Evolutionary conservation across 2,329 filamentous ascomycete genomes (phyloP).

Genomic region (Coniochaeta prunicola): DNA sequence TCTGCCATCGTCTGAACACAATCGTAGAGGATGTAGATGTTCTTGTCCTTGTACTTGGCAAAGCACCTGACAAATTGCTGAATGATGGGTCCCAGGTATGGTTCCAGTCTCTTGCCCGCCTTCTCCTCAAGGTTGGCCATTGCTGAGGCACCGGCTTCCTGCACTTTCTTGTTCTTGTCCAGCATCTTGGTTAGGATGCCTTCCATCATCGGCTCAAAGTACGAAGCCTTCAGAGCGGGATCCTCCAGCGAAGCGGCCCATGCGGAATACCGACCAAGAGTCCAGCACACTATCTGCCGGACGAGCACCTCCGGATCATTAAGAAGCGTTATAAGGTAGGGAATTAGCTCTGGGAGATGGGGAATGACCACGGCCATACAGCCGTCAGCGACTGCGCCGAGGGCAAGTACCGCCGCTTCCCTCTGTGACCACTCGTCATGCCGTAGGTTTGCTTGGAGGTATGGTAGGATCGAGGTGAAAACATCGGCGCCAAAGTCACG

Average conservation of each 20-base stretch:
- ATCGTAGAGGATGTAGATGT: conserved; percentile 98
- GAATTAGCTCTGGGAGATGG: conserved; percentile 82
- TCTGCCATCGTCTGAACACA: conserved; percentile 96
- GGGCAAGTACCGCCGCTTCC: conserved; percentile 87
- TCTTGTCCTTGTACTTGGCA: conserved; percentile 91
- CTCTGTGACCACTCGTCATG: conserved; percentile 86
- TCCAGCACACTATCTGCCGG: conserved; percentile 96
- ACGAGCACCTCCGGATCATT: conserved; percentile 84
- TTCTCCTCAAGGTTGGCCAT: conserved; percentile 96
- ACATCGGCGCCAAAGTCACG: conserved; percentile 82
- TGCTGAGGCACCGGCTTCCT: conserved; percentile 90
- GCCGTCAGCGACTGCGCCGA: conserved; percentile 91
- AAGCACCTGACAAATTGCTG: conserved; percentile 91
- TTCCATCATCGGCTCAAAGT: conserved; percentile 95
- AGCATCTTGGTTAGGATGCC: conserved; percentile 92
- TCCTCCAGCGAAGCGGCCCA: conserved; percentile 79
- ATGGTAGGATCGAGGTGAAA: conserved; percentile 87
- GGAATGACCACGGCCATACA: conserved; percentile 86
- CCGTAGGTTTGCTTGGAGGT: conserved; percentile 81
- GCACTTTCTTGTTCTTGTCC: conserved; percentile 94
- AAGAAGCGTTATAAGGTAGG: conserved; percentile 81
- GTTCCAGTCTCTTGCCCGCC: conserved; percentile 70
- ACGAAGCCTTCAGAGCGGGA: conserved; percentile 60
- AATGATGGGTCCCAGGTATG: conserved; percentile 85
- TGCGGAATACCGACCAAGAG: conserved; percentile 82